Evolutionary conservation across 805 yeast genomes (phyloP), one percentile per base, ranked within the genome.

Genomic region (Groenewaldozyma tartarivorans): DNA sequence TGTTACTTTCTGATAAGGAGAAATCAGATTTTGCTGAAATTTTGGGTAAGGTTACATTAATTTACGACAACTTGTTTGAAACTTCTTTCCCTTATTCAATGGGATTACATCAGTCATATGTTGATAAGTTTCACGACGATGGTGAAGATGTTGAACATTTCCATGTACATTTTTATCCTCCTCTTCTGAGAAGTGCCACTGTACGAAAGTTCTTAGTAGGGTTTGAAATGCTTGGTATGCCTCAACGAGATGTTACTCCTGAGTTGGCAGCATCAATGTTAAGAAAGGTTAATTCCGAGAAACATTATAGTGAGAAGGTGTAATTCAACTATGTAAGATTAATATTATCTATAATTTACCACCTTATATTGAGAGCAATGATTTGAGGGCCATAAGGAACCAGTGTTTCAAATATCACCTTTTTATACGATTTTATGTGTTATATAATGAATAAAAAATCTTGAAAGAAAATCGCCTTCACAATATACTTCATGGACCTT

Each of bases 141-240:
- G 56, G 61, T 1, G 29, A 21, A 66, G 50, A 44, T 3, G 57
- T 71, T 15, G 62, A 63, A 48, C 75, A 74, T 64, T 75, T 81
- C 57, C 83, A 80, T 50, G 74, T 81, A 71, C 86, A 81, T 58
- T 81, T 81, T 61, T 81, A 81, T 55, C 88, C 90, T 34, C 90
- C 90, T 5, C 65, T 81, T 48, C 66, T 81, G 50, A 68, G 88
- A 45, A 74, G 81, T 6, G 86, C 90, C 15, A 75, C 86, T 0
- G 86, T 81, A 11, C 72, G 77, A 55, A 81, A 81, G 60, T 81
- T 81, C 61, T 66, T 79, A 52, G 90, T 81, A 20, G 90, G 88
- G 1, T 80, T 77, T 50, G 84, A 77, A 58, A 53, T 67, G 58
- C 68, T 76, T 61, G 63, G 60, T 13, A 58, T 57, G 64, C 76